Base-by-base conservation (phyloP, 257 asterid genomes). In the Scutellaria barbata region DNA sequence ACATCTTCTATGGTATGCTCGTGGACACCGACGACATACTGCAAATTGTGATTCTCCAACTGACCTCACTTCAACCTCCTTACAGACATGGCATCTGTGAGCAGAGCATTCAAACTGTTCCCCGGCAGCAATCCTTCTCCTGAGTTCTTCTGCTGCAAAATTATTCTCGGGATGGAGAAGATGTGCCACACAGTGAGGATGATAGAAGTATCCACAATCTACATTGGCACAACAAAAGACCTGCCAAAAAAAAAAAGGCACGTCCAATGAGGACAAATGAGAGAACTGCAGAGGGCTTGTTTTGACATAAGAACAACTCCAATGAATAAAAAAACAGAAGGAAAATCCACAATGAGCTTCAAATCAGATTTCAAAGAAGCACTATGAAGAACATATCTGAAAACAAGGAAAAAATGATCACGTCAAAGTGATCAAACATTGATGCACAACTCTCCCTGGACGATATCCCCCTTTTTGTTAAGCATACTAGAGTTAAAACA, bases 11-110 rank as follows among this genome's bases (percentile, higher is more conserved):
- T 95, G 99, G 75, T 87, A 95, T 50, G 95, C 87, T 66, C 77
- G 86, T 10, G 99, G 98, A 74, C 99, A 95, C 18, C 98, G 96
- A 67, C 95, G 95, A 75, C 99, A 95, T 43, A 92, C 80, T 10
- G 96, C 98, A 86, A 95, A 92, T 77, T 85, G 96, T 80, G 79
- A 72, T 5, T 81, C 84, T 22, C 8, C 18, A 13, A 14, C 69
- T 11, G 83, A 75, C 75, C 82, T 85, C 69, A 83, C 85, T 85
- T 89, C 99, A 59, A 80, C 69, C 72, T 82, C 93, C 51, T 84
- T 76, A 73, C 99, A 95, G 50, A 51, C 81, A 46, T 63, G 73
- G 72, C 99, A 95, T 54, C 48, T 81, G 83, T 95, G 99, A 72
- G 82, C 81, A 11, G 99, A 96, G 77, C 98, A 95, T 40, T 83